Evolutionary conservation across 1,284 basidiomycete species (phyloP).

Genomic region (Phaffia rhodozyma): DNA sequence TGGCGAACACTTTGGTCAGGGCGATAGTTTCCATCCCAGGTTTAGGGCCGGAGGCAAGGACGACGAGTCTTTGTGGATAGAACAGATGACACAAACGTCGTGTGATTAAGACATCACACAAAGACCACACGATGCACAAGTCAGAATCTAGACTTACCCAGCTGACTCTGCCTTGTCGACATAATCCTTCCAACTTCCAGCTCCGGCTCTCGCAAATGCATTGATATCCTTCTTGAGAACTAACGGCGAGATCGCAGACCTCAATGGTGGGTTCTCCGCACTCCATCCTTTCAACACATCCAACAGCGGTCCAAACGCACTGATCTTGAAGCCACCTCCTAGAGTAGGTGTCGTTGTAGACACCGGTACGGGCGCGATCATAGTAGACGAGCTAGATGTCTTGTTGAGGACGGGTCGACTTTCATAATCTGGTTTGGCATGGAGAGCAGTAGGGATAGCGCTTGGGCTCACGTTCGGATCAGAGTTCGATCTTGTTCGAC

Average conservation of each 20-base stretch:
- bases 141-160: neutral
- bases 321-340: too few relatives aligned
- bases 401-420: neutral
- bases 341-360: neutral
- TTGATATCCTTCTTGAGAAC: neutral
- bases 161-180: slow-evolving; percentile 2
- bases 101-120: neutral
- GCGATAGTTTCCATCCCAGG: too few relatives aligned
- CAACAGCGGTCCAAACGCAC: slow-evolving; percentile 1
- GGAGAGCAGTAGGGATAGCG: neutral
- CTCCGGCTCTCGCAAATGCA: neutral
- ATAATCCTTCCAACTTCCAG: slow-evolving; percentile 6
- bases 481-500: slow-evolving; percentile 4
- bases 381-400: neutral
- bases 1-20: too few relatives aligned
- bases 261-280: neutral
- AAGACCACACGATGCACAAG: neutral
- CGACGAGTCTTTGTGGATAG: too few relatives aligned
- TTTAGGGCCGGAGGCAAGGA: too few relatives aligned
- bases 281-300: neutral
- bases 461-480: neutral
- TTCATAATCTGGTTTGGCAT: neutral
- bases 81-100: too few relatives aligned
- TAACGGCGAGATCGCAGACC: slow-evolving; percentile 8
- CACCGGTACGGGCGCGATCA: neutral